phyloP scores from a whole-genome alignment of 1,284 basidiomycete genomes.

The Leccinum pseudoinsigne region DNA sequence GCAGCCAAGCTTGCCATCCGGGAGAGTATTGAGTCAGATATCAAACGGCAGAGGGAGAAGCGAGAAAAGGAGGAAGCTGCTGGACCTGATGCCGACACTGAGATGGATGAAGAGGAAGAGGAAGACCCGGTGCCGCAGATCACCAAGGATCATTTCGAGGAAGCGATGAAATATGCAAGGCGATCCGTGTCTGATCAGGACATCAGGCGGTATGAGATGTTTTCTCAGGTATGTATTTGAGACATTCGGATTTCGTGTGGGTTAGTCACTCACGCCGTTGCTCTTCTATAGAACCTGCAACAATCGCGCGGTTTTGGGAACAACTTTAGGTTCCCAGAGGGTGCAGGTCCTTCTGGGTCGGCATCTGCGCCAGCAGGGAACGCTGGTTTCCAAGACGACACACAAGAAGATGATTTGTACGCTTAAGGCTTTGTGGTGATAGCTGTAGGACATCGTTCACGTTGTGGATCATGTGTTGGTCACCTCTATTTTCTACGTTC shows the following conservation, averaged over 20 bases:
- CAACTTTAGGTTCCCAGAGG: conserved; percentile 97
- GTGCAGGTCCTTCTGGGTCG: conserved; percentile 47
- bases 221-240: conserved; percentile 59
- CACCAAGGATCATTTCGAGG: conserved; percentile 94
- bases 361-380: conserved; percentile 59
- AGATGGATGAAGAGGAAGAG: conserved; percentile 78
- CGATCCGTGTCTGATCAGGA: conserved; percentile 93
- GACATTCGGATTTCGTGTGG: neutral
- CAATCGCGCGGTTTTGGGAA: conserved; percentile 87
- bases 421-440: conserved; percentile 45
- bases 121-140: conserved; percentile 98
- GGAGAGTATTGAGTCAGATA: conserved; percentile 93
- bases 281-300: conserved; percentile 67
- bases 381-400: conserved; percentile 78
- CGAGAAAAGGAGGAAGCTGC: conserved; percentile 75
- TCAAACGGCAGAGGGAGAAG: conserved; percentile 79
- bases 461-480: conserved; percentile 1
- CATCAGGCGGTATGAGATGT: conserved; percentile 94
- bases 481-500: neutral
- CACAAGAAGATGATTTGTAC: conserved; percentile 87
- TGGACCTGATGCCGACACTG: conserved; percentile 55
- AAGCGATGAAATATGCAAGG: conserved; percentile 94
- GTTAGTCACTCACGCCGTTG: conserved; percentile 1
- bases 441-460: neutral
- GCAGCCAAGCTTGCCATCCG: conserved; percentile 97